Conservation (phyloP, 352 stramenopile species). For the Phytopythium boreale region DNA sequence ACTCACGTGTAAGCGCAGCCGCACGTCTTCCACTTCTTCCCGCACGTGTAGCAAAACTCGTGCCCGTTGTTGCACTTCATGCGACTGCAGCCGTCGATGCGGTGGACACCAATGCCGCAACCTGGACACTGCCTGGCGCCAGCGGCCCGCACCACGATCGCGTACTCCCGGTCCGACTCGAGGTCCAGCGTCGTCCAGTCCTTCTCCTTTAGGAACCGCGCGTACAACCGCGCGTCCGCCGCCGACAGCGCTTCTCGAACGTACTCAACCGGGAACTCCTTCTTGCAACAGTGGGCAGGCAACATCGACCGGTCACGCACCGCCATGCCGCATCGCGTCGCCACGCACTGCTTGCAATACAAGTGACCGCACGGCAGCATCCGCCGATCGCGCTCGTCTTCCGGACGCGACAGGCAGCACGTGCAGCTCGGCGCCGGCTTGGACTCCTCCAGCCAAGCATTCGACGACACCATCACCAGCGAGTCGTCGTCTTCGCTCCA, state of each 20-base stretch:
- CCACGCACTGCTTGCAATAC: slow-evolving; percentile 59
- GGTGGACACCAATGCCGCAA: slow-evolving; percentile 66
- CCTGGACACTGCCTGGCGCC: slow-evolving; percentile 56
- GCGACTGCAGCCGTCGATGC: slow-evolving; percentile 43
- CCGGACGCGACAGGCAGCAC: slow-evolving; percentile 28
- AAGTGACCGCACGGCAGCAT: slow-evolving; percentile 53
- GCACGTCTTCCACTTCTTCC: slow-evolving; percentile 37
- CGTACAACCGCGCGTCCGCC: slow-evolving; percentile 33
- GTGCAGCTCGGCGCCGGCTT: slow-evolving; percentile 41
- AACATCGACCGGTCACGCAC: slow-evolving; percentile 51
- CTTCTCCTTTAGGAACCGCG: slow-evolving; percentile 56
- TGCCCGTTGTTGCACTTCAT: slow-evolving; percentile 62
- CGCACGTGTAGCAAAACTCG: slow-evolving; percentile 59
- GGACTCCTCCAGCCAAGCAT: slow-evolving; percentile 15
- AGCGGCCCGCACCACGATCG: slow-evolving; percentile 25
- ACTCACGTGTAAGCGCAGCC: slow-evolving; percentile 11
- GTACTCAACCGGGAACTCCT: slow-evolving; percentile 66
- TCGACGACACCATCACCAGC: slow-evolving; percentile 12
- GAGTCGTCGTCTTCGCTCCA: slow-evolving; percentile 5
- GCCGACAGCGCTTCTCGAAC: slow-evolving; percentile 35
- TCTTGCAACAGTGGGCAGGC: slow-evolving; percentile 69
- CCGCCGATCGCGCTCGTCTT: slow-evolving; percentile 15
- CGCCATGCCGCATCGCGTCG: slow-evolving; percentile 47
- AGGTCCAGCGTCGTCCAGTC: slow-evolving; percentile 40
- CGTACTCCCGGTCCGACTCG: slow-evolving; percentile 62